phyloP scores from a whole-genome alignment of 768 basidiomycete species.

The Lactarius sanguifluus region DNA sequence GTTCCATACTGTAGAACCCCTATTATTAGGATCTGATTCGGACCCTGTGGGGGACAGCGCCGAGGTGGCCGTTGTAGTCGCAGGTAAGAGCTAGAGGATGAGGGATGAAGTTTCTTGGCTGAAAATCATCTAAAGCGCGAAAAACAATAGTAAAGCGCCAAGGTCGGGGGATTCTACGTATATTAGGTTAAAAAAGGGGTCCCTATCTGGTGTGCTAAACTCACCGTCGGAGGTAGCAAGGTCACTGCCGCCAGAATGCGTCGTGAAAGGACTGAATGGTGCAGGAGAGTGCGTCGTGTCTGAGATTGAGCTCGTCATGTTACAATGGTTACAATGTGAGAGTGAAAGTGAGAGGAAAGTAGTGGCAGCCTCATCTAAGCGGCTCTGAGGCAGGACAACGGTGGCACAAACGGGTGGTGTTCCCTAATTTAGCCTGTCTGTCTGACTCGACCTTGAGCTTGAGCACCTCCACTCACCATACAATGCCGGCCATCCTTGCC shows the following conservation, averaged over 20 bases:
- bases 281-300: slow-evolving; percentile 39
- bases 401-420: background rate
- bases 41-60: slow-evolving; percentile 38
- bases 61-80: slow-evolving; percentile 33
- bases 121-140: slow-evolving; percentile 59
- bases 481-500: slow-evolving; percentile 4
- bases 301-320: slow-evolving; percentile 38
- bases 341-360: slow-evolving; percentile 5
- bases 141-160: slow-evolving; percentile 71
- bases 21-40: slow-evolving; percentile 41
- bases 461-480: background rate
- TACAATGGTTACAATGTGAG: slow-evolving; percentile 26
- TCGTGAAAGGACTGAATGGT: slow-evolving; percentile 43
- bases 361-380: background rate
- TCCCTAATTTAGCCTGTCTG: background rate
- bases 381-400: background rate
- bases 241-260: slow-evolving; percentile 34
- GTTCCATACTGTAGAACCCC: slow-evolving; percentile 65
- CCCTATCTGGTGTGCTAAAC: slow-evolving; percentile 15
- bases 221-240: slow-evolving; percentile 42
- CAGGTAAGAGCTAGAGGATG: slow-evolving; percentile 28
- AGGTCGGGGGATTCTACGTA: slow-evolving; percentile 64
- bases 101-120: slow-evolving; percentile 40
- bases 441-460: background rate
- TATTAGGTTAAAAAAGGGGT: slow-evolving; percentile 2